Base-by-base conservation (phyloP, 495 filamentous ascomycete genomes). In the Durotheca rogersii region DNA sequence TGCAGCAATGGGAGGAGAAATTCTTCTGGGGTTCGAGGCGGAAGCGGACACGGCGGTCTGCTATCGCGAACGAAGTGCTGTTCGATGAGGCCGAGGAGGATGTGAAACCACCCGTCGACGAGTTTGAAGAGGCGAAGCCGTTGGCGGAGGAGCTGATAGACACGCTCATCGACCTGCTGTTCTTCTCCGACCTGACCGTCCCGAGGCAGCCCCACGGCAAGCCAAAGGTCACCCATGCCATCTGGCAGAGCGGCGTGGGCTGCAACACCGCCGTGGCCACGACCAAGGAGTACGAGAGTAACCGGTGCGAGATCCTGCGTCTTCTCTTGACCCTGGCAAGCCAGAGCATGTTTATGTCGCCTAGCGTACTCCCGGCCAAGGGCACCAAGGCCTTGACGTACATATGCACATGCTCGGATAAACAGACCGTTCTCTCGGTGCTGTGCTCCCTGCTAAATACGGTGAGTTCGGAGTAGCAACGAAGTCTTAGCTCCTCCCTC, bases 231-330 rank as follows among this genome's bases (percentile, higher is more conserved):
- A 87, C 87, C 10, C 95, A 89, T 71, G 84, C 90, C 27, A 97
- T 99, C 58, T 99, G 93, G 93, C 90, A 96, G 68, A 96, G 87
- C 58, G 93, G 93, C 17, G 92, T 99, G 36, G 93, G 93, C 1
- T 97, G 92, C 70, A 95, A 95, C 65, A 88, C 87, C 5, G 78
- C 89, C 1, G 84, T 96, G 66, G 86, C 86, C 12, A 89, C 91
- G 14, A 95, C 80, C 30, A 96, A 88, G 67, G 88, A 96, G 51
- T 81, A 87, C 37, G 93, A 99, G 71, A 90, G 78, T 67, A 96
- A 96, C 66, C 82, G 93, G 20, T 88, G 86, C 56, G 93, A 99
- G 65, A 84, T 96, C 18, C 68, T 99, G 51, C 83, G 94, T 25
- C 69, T 97, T 55, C 75, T 99, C 29, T 75, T 99, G 48, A 90